phyloP scores from a whole-genome alignment of 148 eudicot species.

The Chenopodium berlandieri region DNA sequence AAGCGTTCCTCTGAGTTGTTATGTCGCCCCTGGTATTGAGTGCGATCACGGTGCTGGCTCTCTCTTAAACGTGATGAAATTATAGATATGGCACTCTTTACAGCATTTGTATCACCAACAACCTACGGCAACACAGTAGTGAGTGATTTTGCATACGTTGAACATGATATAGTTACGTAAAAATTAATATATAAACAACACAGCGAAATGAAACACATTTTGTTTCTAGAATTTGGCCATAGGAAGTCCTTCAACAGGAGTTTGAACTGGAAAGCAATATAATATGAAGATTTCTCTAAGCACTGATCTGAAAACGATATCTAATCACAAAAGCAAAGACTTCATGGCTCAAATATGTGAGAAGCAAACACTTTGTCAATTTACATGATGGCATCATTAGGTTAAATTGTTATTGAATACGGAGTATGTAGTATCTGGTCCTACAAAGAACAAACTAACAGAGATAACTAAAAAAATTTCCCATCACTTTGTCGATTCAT shows the following conservation, averaged over 20 bases:
- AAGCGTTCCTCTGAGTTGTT: conserved; percentile 77
- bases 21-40: conserved; percentile 54
- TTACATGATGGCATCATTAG: background rate
- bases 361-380: conserved; percentile 1
- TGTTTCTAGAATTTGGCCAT: background rate
- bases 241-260: background rate
- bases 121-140: conserved; percentile 44
- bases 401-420: background rate
- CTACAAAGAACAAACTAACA: background rate
- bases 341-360: background rate
- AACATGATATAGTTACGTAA: background rate
- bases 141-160: conserved; percentile 8
- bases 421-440: background rate
- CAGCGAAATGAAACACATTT: background rate
- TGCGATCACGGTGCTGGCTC: conserved; percentile 98
- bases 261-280: background rate
- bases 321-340: conserved; percentile 1
- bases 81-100: conserved; percentile 73
- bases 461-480: background rate
- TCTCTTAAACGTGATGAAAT: conserved; percentile 91
- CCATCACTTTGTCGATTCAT: background rate
- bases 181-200: background rate
- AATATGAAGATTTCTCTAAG: background rate
- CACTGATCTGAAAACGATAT: background rate
- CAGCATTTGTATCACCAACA: conserved; percentile 75